phyloP scores from a whole-genome alignment of 2,329 filamentous ascomycete genomes.

The Aaosphaeria arxii region DNA sequence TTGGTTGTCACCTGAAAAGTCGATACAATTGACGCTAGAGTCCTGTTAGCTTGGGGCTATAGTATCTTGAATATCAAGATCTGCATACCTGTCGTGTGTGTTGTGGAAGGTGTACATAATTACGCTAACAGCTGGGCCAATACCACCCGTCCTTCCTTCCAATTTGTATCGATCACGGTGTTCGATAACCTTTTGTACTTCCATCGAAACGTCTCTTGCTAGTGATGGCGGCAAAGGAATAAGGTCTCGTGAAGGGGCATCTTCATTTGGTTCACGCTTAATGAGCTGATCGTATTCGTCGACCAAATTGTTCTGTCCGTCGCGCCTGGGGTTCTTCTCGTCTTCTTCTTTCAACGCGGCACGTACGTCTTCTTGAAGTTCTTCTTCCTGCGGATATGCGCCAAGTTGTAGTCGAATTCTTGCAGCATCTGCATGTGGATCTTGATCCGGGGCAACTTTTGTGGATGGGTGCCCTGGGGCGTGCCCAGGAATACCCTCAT shows the following conservation, averaged over 20 bases:
- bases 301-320: slow-evolving; percentile 70
- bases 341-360: slow-evolving; percentile 87
- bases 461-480: slow-evolving; percentile 62
- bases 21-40: slow-evolving; percentile 69
- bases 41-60: slow-evolving; percentile 46
- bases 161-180: slow-evolving; percentile 90
- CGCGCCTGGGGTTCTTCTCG: slow-evolving; percentile 65
- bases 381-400: slow-evolving; percentile 76
- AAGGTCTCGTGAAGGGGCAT: slow-evolving; percentile 73
- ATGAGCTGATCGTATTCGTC: slow-evolving; percentile 85
- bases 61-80: slow-evolving; percentile 8
- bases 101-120: slow-evolving; percentile 99
- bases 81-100: slow-evolving; percentile 71
- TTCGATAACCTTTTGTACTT: slow-evolving; percentile 91
- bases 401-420: slow-evolving; percentile 67
- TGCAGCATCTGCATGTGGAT: slow-evolving; percentile 54
- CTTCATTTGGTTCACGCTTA: slow-evolving; percentile 85
- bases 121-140: slow-evolving; percentile 79
- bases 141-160: slow-evolving; percentile 76
- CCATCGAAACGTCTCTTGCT: slow-evolving; percentile 86
- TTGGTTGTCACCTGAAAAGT: slow-evolving; percentile 88
- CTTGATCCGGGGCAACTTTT: slow-evolving; percentile 47
- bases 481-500: slow-evolving; percentile 68
- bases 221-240: slow-evolving; percentile 85
- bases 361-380: slow-evolving; percentile 79